Base-by-base conservation (phyloP, 176 grass and related monocot species). In the Chrysopogon serrulatus region DNA sequence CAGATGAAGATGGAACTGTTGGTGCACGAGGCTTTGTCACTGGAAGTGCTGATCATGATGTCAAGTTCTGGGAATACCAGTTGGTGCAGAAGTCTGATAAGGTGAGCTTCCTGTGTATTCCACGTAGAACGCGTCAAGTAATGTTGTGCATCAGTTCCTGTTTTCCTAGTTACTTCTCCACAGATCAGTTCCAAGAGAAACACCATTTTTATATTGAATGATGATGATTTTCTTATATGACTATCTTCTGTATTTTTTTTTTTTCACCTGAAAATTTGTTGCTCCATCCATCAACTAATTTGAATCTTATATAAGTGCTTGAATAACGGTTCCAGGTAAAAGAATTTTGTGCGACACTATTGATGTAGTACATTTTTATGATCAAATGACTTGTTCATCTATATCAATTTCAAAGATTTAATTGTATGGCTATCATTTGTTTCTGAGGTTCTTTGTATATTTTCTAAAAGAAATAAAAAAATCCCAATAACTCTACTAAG, bases 31-130 rank as follows among this genome's bases (percentile, higher is more conserved):
- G 95, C 59, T 98, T 98, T 84, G 86, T 93, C 71, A 98, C 95
- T 30, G 92, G 92, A 44, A 92, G 88, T 86, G 92, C 90, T 62
- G 92, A 98, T 87, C 87, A 92, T 71, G 95, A 98, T 77, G 88
- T 98, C 30, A 98, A 98, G 78, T 98, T 98, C 73, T 98, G 95
- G 95, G 95, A 98, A 64, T 98, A 98, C 78, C 86, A 89, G 15
- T 37, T 87, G 70, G 65, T 90, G 28, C 83, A 98, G 82, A 98
- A 79, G 87, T 56, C 92, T 77, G 88, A 89, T 88, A 32, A 40
- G 34, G 95, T 98, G 54, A 88, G 92, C 82, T 73, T 78, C 74
- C 16, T 94, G 23, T 72, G 28, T 54, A 31, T 32, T 85, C 27
- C 44, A 69, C 18, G 0, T 59, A 17, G 31, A 74, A 2, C 45